Base-by-base conservation (phyloP, 1,139 yeast species). In the Saccharomyces pastorianus region DNA sequence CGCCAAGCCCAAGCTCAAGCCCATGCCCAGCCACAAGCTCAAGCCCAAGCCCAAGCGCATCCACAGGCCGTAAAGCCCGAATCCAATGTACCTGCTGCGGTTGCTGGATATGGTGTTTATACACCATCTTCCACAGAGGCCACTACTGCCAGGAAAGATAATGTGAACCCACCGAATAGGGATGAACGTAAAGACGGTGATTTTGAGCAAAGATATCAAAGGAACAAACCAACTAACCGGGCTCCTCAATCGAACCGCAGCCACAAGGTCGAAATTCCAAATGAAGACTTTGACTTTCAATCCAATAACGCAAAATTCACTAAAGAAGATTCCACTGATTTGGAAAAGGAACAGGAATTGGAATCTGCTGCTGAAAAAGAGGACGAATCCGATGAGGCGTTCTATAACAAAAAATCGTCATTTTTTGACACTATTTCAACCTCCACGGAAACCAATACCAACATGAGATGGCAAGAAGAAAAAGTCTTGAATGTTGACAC, bases 391-490 rank as follows among this genome's bases (percentile, higher is more conserved):
- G 53, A 56, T 1, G 69, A 60, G 44, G 55, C 72, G 44, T 79
- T 77, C 47, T 88, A 88, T 70, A 79, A 85, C 68, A 85, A 82
- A 65, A 79, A 78, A 62, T 79, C 88, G 11, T 88, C 96, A 1
- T 89, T 89, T 68, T 89, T 89, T 63, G 96, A 89, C 70, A 81
- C 80, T 56, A 79, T 89, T 58, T 85, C 95, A 8, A 82, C 88
- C 6, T 73, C 80, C 6, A 71, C 79, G 11, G 71, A 73, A 62
- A 68, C 64, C 53, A 73, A 63, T 48, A 64, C 65, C 6, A 68
- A 65, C 42, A 74, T 81, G 81, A 79, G 81, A 68, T 82, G 88
- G 87, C 69, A 76, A 47, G 85, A 81, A 58, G 88, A 83, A 63
- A 80, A 78, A 62, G 70, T 67, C 34, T 70, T 81, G 64, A 81